Conservation (phyloP, 768 basidiomycete genomes). For the Trametes punicea region DNA sequence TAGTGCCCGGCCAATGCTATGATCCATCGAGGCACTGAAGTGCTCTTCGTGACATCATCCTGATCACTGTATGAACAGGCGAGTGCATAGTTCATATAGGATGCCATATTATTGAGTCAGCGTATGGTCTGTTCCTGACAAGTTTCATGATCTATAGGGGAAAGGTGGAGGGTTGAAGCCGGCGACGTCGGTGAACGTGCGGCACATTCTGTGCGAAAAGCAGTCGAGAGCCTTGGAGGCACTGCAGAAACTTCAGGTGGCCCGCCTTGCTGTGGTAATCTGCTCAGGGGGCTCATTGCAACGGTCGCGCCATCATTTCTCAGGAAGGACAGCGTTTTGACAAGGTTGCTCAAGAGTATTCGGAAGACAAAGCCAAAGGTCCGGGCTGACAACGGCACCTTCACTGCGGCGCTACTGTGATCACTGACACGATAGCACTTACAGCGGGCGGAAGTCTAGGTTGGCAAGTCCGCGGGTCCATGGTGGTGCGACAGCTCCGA, state of each 20-base stretch:
- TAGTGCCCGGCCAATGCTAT: neutral
- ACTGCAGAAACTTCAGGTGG: constrained; percentile 73
- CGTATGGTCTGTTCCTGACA: neutral
- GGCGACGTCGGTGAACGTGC: constrained; percentile 79
- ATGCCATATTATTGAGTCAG: neutral
- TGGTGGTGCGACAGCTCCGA: constrained; percentile 54
- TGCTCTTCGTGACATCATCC: too few species aligned
- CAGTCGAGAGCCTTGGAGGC: constrained; percentile 79
- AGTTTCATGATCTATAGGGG: constrained; percentile 31
- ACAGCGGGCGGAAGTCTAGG: constrained; percentile 82
- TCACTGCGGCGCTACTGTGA: neutral
- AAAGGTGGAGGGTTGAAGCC: constrained; percentile 62
- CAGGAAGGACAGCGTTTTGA: constrained; percentile 81
- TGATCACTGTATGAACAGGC: too few species aligned
- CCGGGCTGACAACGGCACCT: neutral
- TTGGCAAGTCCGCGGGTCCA: constrained; percentile 84
- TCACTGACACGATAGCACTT: neutral
- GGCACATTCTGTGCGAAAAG: constrained; percentile 88
- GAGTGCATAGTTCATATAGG: neutral
- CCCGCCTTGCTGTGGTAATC: neutral
- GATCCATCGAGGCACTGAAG: neutral
- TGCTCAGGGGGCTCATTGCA: too few species aligned
- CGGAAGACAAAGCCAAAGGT: constrained; percentile 91
- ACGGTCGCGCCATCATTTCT: too few species aligned
- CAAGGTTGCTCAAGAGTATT: constrained; percentile 87